These are phyloP conservation scores for Barnettozyma californica DNA, from an alignment of 805 yeast genomes.

Conservation along the genomic window DNA sequence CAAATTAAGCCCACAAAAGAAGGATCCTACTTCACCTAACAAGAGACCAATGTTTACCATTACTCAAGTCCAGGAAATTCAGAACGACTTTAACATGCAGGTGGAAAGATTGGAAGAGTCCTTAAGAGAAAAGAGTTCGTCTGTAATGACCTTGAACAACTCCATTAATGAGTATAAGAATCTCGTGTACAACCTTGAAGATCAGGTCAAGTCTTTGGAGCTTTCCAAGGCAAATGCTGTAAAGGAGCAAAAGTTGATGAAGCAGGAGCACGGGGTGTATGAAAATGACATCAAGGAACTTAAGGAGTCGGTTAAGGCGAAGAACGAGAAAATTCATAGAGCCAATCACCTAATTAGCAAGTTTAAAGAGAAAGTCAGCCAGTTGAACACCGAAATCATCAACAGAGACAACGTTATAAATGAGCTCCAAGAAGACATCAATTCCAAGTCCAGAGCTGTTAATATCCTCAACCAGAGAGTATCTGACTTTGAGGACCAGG, in stretches of 20 bases:
- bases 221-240: constrained; percentile 17
- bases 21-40: constrained; percentile 15
- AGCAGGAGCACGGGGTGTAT: constrained; percentile 18
- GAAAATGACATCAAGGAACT: constrained; percentile 16
- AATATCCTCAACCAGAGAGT: constrained; percentile 10
- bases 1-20: constrained; percentile 1
- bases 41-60: constrained; percentile 26
- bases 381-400: constrained; percentile 8
- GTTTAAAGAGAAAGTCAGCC: constrained; percentile 19
- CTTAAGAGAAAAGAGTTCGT: constrained; percentile 16
- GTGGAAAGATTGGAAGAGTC: constrained; percentile 18
- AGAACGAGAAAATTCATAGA: constrained; percentile 14
- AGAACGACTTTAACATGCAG: constrained; percentile 21
- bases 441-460: constrained; percentile 16
- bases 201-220: constrained; percentile 13
- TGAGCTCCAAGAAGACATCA: constrained; percentile 12
- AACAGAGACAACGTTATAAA: constrained; percentile 9
- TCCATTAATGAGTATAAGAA: constrained; percentile 14
- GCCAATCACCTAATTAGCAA: constrained; percentile 15
- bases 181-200: constrained; percentile 17
- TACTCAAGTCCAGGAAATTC: constrained; percentile 25
- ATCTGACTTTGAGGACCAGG: constrained; percentile 17
- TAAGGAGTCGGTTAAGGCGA: constrained; percentile 8
- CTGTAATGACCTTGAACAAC: constrained; percentile 15
- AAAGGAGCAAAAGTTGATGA: constrained; percentile 17